A percentile compares a stretch with the other conserved stretches of the same genome.
These are phyloP conservation scores for Kockovaella imperatae DNA, from an alignment of 768 basidiomycete genomes.

Conservation along the genomic window DNA sequence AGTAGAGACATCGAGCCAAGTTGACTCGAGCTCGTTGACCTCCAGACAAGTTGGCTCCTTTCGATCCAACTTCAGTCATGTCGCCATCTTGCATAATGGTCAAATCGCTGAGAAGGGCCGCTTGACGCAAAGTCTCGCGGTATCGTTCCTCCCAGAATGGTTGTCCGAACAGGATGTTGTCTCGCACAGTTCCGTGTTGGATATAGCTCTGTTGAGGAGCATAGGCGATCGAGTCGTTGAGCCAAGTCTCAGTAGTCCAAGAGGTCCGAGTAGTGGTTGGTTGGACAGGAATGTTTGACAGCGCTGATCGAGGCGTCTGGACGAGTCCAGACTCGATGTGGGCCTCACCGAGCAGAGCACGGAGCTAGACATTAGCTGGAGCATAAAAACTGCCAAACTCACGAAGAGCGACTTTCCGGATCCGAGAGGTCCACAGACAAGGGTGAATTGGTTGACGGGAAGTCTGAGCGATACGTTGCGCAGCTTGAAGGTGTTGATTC, in stretches of 20 bases:
- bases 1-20: constrained; percentile 42
- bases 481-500: constrained; percentile 26
- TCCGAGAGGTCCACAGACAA: constrained; percentile 38
- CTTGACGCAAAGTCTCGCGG: constrained; percentile 23
- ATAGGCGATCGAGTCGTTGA: constrained; percentile 27
- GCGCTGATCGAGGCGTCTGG: constrained; percentile 17
- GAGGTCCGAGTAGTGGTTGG: neutral
- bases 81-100: constrained; percentile 32
- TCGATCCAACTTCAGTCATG: constrained; percentile 40
- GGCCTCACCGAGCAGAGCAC: constrained; percentile 35
- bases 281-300: constrained; percentile 15
- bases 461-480: constrained; percentile 22
- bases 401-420: constrained; percentile 41
- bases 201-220: constrained; percentile 38
- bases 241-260: constrained; percentile 22
- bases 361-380: constrained; percentile 20
- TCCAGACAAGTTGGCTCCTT: constrained; percentile 33
- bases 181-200: constrained; percentile 48
- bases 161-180: constrained; percentile 47
- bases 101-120: constrained; percentile 35
- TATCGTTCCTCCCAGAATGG: constrained; percentile 35
- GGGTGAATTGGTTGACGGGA: constrained; percentile 20
- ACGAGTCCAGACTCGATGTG: constrained; percentile 17
- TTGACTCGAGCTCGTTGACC: constrained; percentile 37
- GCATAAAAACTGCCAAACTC: constrained; percentile 4